Conservation (phyloP, 169 alveolate species). For the Plasmodium knowlesi region DNA sequence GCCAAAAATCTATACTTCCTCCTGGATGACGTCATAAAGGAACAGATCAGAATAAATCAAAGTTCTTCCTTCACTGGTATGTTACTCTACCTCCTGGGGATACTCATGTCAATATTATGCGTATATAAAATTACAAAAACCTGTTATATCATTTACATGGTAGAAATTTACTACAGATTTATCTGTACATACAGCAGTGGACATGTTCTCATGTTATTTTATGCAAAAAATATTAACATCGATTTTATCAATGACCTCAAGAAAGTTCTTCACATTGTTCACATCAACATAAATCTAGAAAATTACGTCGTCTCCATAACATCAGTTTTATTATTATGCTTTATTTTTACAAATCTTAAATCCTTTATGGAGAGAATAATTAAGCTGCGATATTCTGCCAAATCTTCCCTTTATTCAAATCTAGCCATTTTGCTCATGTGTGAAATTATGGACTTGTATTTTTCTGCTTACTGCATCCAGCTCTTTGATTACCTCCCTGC, state of each 20-base stretch:
- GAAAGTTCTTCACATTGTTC: conserved; percentile 46
- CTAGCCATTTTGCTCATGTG: conserved; percentile 56
- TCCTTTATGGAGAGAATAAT: conserved; percentile 69
- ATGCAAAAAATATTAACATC: conserved; percentile 48
- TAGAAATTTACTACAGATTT: conserved; percentile 39
- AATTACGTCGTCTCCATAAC: conserved; percentile 57
- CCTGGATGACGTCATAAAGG: conserved; percentile 57
- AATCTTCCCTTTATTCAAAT: conserved; percentile 52
- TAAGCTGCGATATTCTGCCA: conserved; percentile 37
- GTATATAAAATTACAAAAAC: conserved; percentile 52
- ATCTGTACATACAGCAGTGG: conserved; percentile 55
- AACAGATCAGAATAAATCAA: conserved; percentile 49
- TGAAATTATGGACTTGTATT: conserved; percentile 57
- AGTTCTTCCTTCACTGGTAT: conserved; percentile 53
- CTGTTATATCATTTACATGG: conserved; percentile 58
- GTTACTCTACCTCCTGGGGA: conserved; percentile 36
- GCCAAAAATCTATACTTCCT: conserved; percentile 42
- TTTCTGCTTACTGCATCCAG: conserved; percentile 65
- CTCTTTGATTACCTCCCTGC: conserved; percentile 62
- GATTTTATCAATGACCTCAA: conserved; percentile 43
- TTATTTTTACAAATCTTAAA: conserved; percentile 57
- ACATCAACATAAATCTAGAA: conserved; percentile 46
- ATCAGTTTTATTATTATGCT: conserved; percentile 38
- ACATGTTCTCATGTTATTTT: conserved; percentile 52
- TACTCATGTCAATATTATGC: conserved; percentile 53